Percentiles rank a stretch among this genome's conserved stretches.
phyloP scores from a whole-genome alignment of 176 grass and related monocot species.

The Echinochloa phyllopogon region DNA sequence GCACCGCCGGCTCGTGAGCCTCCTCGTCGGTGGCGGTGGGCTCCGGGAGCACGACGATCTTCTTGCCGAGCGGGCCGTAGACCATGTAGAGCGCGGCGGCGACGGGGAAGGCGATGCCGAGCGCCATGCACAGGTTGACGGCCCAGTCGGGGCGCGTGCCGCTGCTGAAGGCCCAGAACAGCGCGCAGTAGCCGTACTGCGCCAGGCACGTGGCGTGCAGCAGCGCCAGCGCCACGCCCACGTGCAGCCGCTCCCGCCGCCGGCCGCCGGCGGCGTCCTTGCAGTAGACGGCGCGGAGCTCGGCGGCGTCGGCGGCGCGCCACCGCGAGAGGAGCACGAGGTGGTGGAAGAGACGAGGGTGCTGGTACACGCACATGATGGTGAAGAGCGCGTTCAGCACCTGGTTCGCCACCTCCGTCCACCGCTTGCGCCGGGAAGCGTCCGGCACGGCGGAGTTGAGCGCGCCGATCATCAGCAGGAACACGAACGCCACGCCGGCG shows the following conservation, averaged over 20 bases:
- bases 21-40: conserved; percentile 3
- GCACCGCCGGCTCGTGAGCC: not conserved
- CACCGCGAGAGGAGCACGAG: conserved; percentile 53
- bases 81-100: conserved; percentile 57
- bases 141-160: conserved; percentile 56
- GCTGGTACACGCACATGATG: conserved; percentile 83
- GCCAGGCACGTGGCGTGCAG: conserved; percentile 70
- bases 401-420: conserved; percentile 76
- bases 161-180: conserved; percentile 63
- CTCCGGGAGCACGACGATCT: conserved; percentile 13
- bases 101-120: conserved; percentile 54
- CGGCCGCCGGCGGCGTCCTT: conserved; percentile 39
- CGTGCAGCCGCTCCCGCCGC: conserved; percentile 50
- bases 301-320: conserved; percentile 39
- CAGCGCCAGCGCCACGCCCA: conserved; percentile 50
- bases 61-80: conserved; percentile 61
- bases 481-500: conserved; percentile 47
- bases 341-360: conserved; percentile 72
- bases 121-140: conserved; percentile 59
- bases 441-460: conserved; percentile 64
- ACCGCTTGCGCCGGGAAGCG: conserved; percentile 42
- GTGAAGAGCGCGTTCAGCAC: conserved; percentile 84
- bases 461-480: conserved; percentile 75
- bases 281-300: conserved; percentile 61
- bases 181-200: conserved; percentile 63